A percentile compares a stretch with the other conserved stretches of the same genome.
Evolutionary conservation across 2,329 filamentous ascomycete species (phyloP).

Genomic region (Xylariomycetidae sp.): DNA sequence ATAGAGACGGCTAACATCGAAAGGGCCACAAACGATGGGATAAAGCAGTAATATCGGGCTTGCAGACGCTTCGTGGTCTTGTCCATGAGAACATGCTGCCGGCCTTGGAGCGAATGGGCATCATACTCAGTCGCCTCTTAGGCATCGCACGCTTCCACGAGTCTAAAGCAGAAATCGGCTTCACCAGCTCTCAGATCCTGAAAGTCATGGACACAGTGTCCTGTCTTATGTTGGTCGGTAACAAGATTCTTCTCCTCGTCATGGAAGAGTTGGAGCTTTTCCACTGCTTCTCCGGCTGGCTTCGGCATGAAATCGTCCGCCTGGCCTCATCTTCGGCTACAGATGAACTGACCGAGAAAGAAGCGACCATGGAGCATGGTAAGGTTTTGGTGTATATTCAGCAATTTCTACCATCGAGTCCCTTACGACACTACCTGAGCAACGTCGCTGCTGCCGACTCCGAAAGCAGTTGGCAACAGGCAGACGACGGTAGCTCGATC

Average conservation of each 20-base stretch:
- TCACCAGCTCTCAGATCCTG: conserved; percentile 57
- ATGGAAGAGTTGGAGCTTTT: conserved; percentile 78
- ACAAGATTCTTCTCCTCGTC: conserved; percentile 64
- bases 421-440: conserved; percentile 55
- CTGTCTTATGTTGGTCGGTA: conserved; percentile 67
- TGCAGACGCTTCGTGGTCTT: conserved; percentile 70
- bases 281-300: conserved; percentile 72
- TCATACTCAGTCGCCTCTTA: conserved; percentile 75
- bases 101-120: conserved; percentile 72
- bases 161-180: conserved; percentile 57
- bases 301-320: conserved; percentile 75
- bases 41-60: conserved; percentile 71
- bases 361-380: conserved; percentile 66
- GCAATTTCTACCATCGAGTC: conserved; percentile 60
- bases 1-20: conserved; percentile 5
- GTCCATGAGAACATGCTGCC: conserved; percentile 86
- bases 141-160: conserved; percentile 80
- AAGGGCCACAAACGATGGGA: conserved; percentile 95
- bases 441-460: conserved; percentile 45
- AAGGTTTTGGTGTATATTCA: conserved; percentile 75
- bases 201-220: conserved; percentile 64
- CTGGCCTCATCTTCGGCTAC: conserved; percentile 58
- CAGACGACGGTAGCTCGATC: conserved; percentile 39
- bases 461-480: conserved; percentile 36
- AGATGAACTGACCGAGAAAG: conserved; percentile 72